These are phyloP conservation scores for Agrocybe chaxingu DNA, from an alignment of 768 basidiomycete species.

Conservation along the genomic window DNA sequence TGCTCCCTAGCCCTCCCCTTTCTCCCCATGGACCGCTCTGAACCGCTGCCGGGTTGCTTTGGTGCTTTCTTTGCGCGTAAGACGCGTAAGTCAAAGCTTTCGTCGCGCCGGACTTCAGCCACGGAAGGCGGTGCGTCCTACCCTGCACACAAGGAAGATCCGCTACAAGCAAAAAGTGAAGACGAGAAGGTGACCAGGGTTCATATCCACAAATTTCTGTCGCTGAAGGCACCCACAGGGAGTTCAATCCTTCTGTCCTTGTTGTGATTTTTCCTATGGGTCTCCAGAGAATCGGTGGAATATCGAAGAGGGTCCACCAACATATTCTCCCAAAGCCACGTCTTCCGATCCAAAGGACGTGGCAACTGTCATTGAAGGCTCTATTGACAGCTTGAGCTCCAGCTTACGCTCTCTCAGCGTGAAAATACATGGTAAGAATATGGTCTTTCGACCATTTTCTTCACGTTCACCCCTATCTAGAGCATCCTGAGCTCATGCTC, in stretches of 20 bases:
- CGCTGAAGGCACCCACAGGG: constrained; percentile 1
- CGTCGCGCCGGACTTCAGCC: background rate
- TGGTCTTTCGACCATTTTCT: background rate
- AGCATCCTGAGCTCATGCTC: constrained; percentile 64
- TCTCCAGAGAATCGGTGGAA: constrained; percentile 23
- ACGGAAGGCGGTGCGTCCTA: background rate
- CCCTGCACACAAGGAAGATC: background rate
- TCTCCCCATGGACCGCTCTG: constrained; percentile 19
- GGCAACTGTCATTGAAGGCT: constrained; percentile 49
- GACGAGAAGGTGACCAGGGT: constrained; percentile 9
- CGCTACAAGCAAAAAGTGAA: background rate
- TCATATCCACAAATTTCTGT: background rate
- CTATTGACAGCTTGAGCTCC: constrained; percentile 47
- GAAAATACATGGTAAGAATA: constrained; percentile 62
- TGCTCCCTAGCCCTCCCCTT: constrained; percentile 6
- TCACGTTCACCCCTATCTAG: constrained; percentile 28
- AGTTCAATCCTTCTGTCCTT: constrained; percentile 32
- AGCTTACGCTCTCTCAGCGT: constrained; percentile 64
- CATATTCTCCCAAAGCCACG: constrained; percentile 30
- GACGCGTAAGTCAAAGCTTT: background rate
- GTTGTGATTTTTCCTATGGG: constrained; percentile 40
- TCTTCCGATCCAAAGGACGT: constrained; percentile 30
- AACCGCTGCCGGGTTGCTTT: constrained; percentile 33
- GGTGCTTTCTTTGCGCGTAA: constrained; percentile 23
- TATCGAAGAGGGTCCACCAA: constrained; percentile 34